A percentile compares a stretch with the other conserved stretches of the same genome.
Evolutionary conservation across 306 rosid genomes (phyloP).

Genomic region (Pyrus pyrifolia): DNA sequence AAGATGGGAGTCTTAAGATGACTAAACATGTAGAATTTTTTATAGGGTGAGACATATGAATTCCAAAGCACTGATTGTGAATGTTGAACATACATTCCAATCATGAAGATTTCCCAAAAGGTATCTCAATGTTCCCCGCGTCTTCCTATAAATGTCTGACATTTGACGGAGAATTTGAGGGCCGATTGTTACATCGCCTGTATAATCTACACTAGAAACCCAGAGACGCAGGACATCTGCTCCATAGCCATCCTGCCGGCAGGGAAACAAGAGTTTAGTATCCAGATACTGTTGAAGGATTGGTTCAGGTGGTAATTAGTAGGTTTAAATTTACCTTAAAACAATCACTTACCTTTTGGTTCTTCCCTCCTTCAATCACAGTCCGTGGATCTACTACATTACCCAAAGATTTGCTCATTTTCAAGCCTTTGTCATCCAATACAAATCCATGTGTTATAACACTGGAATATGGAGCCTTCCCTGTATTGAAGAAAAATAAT

Average conservation of each 20-base stretch:
- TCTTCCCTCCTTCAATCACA: slow-evolving; percentile 95
- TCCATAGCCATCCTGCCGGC: slow-evolving; percentile 84
- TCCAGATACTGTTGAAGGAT: background rate
- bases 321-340: slow-evolving; percentile 3
- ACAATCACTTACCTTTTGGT: slow-evolving; percentile 58
- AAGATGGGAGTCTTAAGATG: slow-evolving; percentile 9
- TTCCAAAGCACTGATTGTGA: background rate
- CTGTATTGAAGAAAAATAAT: slow-evolving; percentile 40
- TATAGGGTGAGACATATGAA: background rate
- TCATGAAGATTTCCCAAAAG: slow-evolving; percentile 97
- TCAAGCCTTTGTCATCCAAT: slow-evolving; percentile 93
- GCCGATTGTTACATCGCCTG: slow-evolving; percentile 82
- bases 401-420: slow-evolving; percentile 99
- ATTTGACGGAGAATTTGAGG: slow-evolving; percentile 96
- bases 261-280: slow-evolving; percentile 15
- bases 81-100: slow-evolving; percentile 66
- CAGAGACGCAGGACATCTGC: slow-evolving; percentile 94
- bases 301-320: slow-evolving; percentile 13
- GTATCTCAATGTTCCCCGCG: slow-evolving; percentile 95
- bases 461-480: slow-evolving; percentile 87
- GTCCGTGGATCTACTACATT: slow-evolving; percentile 82
- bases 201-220: slow-evolving; percentile 98
- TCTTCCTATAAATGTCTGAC: slow-evolving; percentile 90
- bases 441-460: slow-evolving; percentile 96
- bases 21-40: background rate